Evolutionary conservation across 2,329 filamentous ascomycete genomes (phyloP), one percentile per base, ranked within the genome.

Genomic region (Pseudogymnoascus destructans): DNA sequence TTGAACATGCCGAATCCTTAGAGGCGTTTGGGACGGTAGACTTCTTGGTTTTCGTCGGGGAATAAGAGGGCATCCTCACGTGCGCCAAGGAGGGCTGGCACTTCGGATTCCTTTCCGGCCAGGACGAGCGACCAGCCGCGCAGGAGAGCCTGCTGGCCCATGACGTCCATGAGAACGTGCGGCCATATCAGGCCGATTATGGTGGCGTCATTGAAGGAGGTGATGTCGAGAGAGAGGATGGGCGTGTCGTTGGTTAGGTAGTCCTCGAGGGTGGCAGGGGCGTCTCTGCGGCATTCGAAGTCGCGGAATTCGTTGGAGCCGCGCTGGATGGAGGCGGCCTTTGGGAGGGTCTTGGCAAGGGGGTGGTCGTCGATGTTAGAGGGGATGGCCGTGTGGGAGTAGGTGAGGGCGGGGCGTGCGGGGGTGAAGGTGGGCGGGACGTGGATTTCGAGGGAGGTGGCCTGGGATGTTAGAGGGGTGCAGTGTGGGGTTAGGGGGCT

Each of bases 161-260:
- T 69, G 2, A 69, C 74, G 60, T 80, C 78, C 59, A 73, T 72
- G 5, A 78, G 64, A 0, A 72, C 73, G 64, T 81, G 79, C 1
- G 74, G 72, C 67, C 71, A 78, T 1, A 68, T 67, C 0, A 80
- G 61, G 0, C 70, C 69, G 1, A 81, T 67, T 0, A 80, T 64
- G 0, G 78, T 81, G 0, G 75, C 74, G 59, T 81, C 74, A 2
- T 63, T 64, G 63, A 81, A 80, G 0, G 72, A 71, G 3, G 73
- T 71, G 40, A 80, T 68, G 60, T 77, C 75, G 3, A 80, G 66
- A 3, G 71, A 70, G 3, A 80, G 64, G 63, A 75, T 73, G 0
- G 77, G 77, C 15, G 63, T 66, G 63, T 79, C 76, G 3, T 64
- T 61, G 42, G 66, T 63, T 10, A 76, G 54, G 60, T 73, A 75